Evolutionary conservation across 2,329 filamentous ascomycete genomes (phyloP).

Genomic region (Diaporthe eres): DNA sequence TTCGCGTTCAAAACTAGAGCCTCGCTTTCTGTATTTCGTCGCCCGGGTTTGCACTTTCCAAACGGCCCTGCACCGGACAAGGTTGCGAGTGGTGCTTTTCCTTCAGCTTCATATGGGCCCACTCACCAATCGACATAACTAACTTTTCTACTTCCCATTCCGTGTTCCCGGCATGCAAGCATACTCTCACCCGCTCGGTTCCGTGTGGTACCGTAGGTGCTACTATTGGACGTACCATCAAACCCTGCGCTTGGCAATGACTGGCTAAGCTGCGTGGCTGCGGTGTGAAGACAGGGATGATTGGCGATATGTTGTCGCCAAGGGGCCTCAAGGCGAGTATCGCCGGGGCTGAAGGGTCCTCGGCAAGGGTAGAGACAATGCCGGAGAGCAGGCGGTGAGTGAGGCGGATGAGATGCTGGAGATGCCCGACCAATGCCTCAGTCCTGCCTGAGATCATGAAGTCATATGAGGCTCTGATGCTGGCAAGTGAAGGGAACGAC

Average conservation of each 20-base stretch:
- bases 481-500: slow-evolving; percentile 71
- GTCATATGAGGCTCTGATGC: slow-evolving; percentile 70
- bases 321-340: slow-evolving; percentile 2
- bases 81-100: background rate
- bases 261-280: slow-evolving; percentile 71
- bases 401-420: slow-evolving; percentile 61
- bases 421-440: slow-evolving; percentile 52
- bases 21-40: background rate
- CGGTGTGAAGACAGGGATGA: slow-evolving; percentile 73
- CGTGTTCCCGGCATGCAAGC: slow-evolving; percentile 78
- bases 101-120: background rate
- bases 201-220: slow-evolving; percentile 77
- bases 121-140: background rate
- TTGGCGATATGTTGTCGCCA: slow-evolving; percentile 63
- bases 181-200: slow-evolving; percentile 75
- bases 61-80: background rate
- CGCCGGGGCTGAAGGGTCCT: slow-evolving; percentile 36
- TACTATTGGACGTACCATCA: slow-evolving; percentile 76
- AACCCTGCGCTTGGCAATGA: slow-evolving; percentile 71
- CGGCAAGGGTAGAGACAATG: slow-evolving; percentile 53
- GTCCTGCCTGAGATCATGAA: slow-evolving; percentile 67
- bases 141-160: slow-evolving; percentile 5
- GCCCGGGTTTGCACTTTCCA: too few species aligned
- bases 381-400: slow-evolving; percentile 60
- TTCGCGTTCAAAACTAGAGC: background rate